Percentiles rank a stretch among this genome's conserved stretches.
These are phyloP conservation scores for Boletus semigastroideus DNA, from an alignment of 1,284 basidiomycete species.

Conservation along the genomic window DNA sequence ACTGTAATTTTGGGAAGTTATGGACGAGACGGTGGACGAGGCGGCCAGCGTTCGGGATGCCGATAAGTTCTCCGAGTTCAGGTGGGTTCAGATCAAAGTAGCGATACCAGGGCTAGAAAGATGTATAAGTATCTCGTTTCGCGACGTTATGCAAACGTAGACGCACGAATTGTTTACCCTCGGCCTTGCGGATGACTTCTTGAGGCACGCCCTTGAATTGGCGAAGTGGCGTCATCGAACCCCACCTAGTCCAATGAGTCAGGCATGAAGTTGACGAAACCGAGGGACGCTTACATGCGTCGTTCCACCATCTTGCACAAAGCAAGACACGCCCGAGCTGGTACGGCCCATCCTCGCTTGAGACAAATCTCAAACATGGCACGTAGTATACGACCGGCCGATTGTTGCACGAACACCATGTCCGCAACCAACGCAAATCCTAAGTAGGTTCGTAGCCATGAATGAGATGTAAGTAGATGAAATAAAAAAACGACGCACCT, in stretches of 20 bases:
- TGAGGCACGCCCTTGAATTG: slow-evolving; percentile 91
- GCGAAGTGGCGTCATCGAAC: slow-evolving; percentile 94
- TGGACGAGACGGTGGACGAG: slow-evolving; percentile 95
- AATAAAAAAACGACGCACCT: slow-evolving; percentile 42
- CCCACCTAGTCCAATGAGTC: slow-evolving; percentile 66
- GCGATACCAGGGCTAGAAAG: slow-evolving; percentile 83
- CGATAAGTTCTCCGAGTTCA: slow-evolving; percentile 92
- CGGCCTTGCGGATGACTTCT: slow-evolving; percentile 90
- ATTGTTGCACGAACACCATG: slow-evolving; percentile 93
- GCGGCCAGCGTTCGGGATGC: slow-evolving; percentile 88
- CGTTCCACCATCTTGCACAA: slow-evolving; percentile 98
- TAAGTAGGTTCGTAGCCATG: slow-evolving; percentile 18
- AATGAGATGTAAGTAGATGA: not conserved
- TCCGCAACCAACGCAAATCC: slow-evolving; percentile 96
- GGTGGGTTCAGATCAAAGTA: slow-evolving; percentile 88
- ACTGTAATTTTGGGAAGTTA: slow-evolving; percentile 94
- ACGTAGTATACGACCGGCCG: slow-evolving; percentile 90
- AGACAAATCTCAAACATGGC: slow-evolving; percentile 99
- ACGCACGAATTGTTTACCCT: slow-evolving; percentile 94
- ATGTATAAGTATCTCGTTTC: not conserved
- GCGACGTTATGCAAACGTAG: slow-evolving; percentile 1
- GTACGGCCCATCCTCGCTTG: slow-evolving; percentile 97
- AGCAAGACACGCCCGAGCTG: slow-evolving; percentile 88
- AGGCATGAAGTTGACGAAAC: not conserved
- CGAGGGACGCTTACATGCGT: slow-evolving; percentile 59